Conservation (phyloP, 73 alveolate genomes). For the Paramecium pentaurelia region DNA sequence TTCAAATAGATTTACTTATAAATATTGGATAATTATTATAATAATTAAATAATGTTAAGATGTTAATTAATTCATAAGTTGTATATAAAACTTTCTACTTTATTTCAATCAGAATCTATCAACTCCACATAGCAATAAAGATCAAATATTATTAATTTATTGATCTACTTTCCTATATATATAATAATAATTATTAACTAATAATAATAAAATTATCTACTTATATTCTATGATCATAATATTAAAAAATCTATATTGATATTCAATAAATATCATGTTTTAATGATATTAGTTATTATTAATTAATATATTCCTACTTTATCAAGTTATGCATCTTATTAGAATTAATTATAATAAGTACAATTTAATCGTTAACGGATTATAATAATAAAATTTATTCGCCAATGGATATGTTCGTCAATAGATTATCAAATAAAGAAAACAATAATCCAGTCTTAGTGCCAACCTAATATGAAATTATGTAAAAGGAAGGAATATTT, state of each 20-base stretch:
- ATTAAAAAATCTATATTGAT: no score
- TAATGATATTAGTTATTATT: no score
- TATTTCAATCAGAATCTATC: no score
- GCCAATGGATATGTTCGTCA: conserved; percentile 26
- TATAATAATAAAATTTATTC: background rate
- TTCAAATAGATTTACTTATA: background rate
- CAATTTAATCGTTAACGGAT: background rate
- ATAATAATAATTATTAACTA: no score
- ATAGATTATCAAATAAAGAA: background rate
- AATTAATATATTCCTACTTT: no score
- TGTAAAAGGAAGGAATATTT: background rate
- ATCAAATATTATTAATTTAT: no score
- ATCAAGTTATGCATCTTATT: background rate
- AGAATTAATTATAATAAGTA: background rate
- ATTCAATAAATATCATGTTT: no score
- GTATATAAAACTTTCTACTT: background rate
- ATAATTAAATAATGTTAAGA: background rate
- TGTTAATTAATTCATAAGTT: background rate
- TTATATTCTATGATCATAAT: no score
- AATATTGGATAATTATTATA: background rate
- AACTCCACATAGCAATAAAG: no score
- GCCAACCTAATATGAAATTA: background rate
- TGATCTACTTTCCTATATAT: no score
- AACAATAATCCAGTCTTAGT: conserved; percentile 28
- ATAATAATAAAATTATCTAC: no score